Base-by-base conservation (phyloP, 768 basidiomycete genomes). In the Rhodosporidiobolus sp. region DNA sequence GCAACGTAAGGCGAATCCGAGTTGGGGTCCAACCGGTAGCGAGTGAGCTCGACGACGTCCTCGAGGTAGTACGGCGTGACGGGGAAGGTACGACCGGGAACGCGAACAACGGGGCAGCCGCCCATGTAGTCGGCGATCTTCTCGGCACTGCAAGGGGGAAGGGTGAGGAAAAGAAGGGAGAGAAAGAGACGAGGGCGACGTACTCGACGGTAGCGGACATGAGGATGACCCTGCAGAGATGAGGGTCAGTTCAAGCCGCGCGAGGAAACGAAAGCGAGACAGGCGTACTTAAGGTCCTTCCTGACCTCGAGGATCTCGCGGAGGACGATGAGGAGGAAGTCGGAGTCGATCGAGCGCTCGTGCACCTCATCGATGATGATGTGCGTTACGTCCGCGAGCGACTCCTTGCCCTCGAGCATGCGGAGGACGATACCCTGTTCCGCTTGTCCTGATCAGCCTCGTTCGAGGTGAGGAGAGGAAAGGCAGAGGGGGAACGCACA, bases 291-390 rank as follows among this genome's bases (percentile, higher is more conserved):
- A n/a, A 99, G 83, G 77, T 95, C 88, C 60, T 88, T 86, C 34
- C 91, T 86, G 73, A 89, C 86, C 65, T 85, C 82, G 63, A 96
- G 81, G 46, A 98, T 82, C 24, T 90, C 88, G 81, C 92, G 93
- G 64, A 99, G 84, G 10, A 97, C 92, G 75, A 97, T 92, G 45
- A 99, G 84, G 45, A 99, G 85, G 82, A 99, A 99, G 81, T 98
- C 95, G 0, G 92, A 94, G 79, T 99, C 95, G 76, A 99, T 96
- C 12, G 89, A 92, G 30, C 95, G 88, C 83, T 99, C 95, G 78
- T 99, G 95, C 58, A 96, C 92, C 83, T 99, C 95, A 76, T 99
- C 95, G 54, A 98, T 89, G 70, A 99, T 89, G 79, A 99, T 81
- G 76, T 92, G 93, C n/a, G 96, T 97, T 65, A 97, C 88, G 74